These are phyloP conservation scores for Ascochyta viciae-villosae DNA, from an alignment of 2,329 filamentous ascomycete species.

Conservation along the genomic window DNA sequence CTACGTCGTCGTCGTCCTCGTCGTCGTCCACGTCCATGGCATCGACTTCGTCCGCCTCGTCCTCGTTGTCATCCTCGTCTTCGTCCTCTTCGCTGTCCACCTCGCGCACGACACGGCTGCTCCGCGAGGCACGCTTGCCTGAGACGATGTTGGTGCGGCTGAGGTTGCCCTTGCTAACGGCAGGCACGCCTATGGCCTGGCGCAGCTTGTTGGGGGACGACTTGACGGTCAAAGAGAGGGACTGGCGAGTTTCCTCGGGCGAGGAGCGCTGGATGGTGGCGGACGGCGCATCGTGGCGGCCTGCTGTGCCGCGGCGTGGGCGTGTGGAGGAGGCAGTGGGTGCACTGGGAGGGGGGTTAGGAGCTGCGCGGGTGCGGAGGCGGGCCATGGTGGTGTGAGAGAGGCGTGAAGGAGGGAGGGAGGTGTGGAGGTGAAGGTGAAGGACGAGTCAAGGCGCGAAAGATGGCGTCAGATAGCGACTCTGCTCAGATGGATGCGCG, in stretches of 20 bases:
- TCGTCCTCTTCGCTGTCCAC: constrained; percentile 53
- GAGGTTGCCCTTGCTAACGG: constrained; percentile 36
- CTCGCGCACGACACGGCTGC: constrained; percentile 49
- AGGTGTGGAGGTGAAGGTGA: no score
- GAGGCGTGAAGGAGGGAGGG: background rate
- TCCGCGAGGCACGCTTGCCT: constrained; percentile 49
- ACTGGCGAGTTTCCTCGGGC: constrained; percentile 53
- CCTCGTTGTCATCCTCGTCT: constrained; percentile 48
- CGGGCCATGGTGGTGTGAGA: constrained; percentile 41
- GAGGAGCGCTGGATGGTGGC: constrained; percentile 50
- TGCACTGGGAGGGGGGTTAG: constrained; percentile 46
- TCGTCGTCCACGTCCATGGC: constrained; percentile 54
- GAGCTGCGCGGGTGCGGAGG: constrained; percentile 46
- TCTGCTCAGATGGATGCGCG: constrained; percentile 11
- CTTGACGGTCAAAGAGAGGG: constrained; percentile 59
- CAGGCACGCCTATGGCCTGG: constrained; percentile 52
- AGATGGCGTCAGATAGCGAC: constrained; percentile 27
- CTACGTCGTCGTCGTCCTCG: constrained; percentile 42
- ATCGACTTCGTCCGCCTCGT: constrained; percentile 49
- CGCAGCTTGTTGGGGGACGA: constrained; percentile 58
- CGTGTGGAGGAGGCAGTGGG: constrained; percentile 47
- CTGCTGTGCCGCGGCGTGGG: constrained; percentile 46
- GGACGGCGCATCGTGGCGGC: constrained; percentile 37
- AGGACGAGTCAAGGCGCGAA: no score
- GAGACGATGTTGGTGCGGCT: constrained; percentile 47